phyloP scores from a whole-genome alignment of 2,329 filamentous ascomycete species.

The Fusarium coicis region DNA sequence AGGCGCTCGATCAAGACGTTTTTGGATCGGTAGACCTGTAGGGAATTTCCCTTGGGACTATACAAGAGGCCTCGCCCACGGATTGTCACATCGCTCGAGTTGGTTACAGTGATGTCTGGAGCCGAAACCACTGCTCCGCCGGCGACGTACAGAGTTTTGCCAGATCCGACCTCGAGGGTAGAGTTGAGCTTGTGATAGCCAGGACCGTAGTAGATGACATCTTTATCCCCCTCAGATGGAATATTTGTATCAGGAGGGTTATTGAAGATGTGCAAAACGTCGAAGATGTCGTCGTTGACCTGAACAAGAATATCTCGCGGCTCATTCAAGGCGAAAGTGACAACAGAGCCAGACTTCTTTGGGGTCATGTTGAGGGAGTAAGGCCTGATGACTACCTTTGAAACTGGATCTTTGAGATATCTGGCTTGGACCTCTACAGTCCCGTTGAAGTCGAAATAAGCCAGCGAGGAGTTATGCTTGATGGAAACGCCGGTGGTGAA shows the following conservation, averaged over 20 bases:
- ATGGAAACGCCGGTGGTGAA: background rate
- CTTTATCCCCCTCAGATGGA: accelerated
- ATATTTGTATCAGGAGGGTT: accelerated
- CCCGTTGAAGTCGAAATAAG: background rate
- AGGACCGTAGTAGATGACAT: background rate
- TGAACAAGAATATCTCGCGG: background rate
- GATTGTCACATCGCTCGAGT: background rate
- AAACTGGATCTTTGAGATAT: background rate
- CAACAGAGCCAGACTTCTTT: accelerated
- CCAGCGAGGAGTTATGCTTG: background rate
- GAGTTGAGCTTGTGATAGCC: background rate
- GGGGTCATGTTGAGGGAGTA: background rate
- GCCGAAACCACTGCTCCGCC: background rate
- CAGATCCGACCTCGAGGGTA: background rate
- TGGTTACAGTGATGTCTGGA: accelerated
- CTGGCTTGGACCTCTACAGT: background rate
- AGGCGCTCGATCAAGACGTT: background rate
- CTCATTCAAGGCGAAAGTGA: background rate
- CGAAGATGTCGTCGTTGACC: background rate
- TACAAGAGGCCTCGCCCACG: background rate
- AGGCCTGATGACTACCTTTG: background rate
- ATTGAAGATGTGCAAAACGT: background rate
- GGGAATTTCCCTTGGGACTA: background rate
- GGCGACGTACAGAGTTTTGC: background rate
- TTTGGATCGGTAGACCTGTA: background rate